Evolutionary conservation across 371 early-diverging fungal species (phyloP).

Genomic region (Lichtheimia ornata): DNA sequence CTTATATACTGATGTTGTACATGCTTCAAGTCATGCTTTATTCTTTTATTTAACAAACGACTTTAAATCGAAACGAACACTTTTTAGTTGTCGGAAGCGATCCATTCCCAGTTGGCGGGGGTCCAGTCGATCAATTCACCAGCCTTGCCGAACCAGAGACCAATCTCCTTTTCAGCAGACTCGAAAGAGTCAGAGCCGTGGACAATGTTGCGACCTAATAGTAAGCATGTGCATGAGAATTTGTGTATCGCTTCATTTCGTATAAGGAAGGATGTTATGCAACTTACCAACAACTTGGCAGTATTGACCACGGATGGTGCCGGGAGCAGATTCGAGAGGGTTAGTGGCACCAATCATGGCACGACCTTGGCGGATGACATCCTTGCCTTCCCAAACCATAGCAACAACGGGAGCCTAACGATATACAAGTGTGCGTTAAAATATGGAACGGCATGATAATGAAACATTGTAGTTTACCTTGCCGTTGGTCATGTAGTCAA

Average conservation of each 20-base stretch:
- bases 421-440: neutral
- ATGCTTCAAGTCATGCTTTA: no score
- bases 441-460: neutral
- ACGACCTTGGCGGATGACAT: constrained; percentile 88
- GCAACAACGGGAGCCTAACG: constrained; percentile 71
- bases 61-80: no score
- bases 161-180: constrained; percentile 89
- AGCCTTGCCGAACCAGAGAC: constrained; percentile 85
- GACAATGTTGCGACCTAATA: constrained; percentile 84
- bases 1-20: no score
- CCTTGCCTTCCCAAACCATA: constrained; percentile 87
- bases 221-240: no score
- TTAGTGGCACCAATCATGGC: constrained; percentile 86
- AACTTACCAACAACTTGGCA: constrained; percentile 33
- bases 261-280: no score
- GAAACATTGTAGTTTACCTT: constrained; percentile 9
- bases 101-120: constrained; percentile 45
- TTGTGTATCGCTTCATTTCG: no score
- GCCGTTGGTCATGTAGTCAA: constrained; percentile 71
- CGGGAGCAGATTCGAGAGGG: constrained; percentile 82
- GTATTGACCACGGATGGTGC: constrained; percentile 96
- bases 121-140: constrained; percentile 52
- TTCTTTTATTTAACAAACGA: no score
- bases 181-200: constrained; percentile 96
- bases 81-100: constrained; percentile 42